These are phyloP conservation scores for Coleophoma eucalyptorum DNA, from an alignment of 2,329 filamentous ascomycete species.

Conservation along the genomic window DNA sequence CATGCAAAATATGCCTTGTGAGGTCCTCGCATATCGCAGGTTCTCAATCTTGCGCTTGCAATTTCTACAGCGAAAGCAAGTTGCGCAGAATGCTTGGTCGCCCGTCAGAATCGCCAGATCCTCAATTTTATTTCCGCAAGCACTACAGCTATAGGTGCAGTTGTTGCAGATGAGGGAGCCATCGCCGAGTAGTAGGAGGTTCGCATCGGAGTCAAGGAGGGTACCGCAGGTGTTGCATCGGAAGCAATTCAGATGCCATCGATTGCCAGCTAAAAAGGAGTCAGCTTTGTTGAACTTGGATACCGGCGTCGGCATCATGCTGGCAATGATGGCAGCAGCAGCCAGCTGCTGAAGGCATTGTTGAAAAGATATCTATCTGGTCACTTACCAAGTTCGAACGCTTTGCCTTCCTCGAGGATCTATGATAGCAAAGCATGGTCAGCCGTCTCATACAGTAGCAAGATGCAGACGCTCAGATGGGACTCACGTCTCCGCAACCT, in stretches of 20 bases:
- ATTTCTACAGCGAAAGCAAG: conserved; percentile 95
- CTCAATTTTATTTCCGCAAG: conserved; percentile 96
- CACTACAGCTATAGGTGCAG: conserved; percentile 97
- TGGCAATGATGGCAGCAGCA: conserved; percentile 4
- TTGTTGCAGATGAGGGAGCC: conserved; percentile 99
- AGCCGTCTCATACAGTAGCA: conserved; percentile 13
- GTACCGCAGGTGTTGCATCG: conserved; percentile 94
- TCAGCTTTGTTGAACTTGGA: conserved; percentile 15
- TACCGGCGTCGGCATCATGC: background rate
- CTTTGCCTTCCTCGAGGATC: conserved; percentile 98
- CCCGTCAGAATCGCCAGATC: conserved; percentile 96
- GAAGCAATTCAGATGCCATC: conserved; percentile 99
- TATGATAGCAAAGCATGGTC: conserved; percentile 34
- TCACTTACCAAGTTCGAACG: conserved; percentile 85
- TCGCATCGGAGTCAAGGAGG: conserved; percentile 95
- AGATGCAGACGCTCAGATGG: conserved; percentile 7
- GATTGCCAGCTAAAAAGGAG: conserved; percentile 69
- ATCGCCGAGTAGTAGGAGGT: conserved; percentile 93
- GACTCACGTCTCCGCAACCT: conserved; percentile 81
- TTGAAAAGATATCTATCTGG: background rate
- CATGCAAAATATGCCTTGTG: conserved; percentile 99
- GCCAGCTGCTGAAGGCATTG: background rate
- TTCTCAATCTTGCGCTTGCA: conserved; percentile 99
- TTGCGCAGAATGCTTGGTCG: conserved; percentile 96
- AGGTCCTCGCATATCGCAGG: conserved; percentile 92